Base-by-base conservation (phyloP, 345 rosid species). In the Microthlaspi erraticum region DNA sequence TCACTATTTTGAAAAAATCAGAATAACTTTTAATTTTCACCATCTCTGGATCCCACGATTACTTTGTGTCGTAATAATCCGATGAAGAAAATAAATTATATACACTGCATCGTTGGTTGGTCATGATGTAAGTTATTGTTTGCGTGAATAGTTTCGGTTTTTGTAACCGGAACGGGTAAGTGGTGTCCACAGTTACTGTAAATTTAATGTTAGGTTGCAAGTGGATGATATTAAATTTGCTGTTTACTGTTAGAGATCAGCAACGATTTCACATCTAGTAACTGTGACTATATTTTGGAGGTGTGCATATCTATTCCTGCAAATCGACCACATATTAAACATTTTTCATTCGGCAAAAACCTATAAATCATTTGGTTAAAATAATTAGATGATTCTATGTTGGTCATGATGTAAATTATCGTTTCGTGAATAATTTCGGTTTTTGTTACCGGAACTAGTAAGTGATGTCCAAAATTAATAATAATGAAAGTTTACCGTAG, bases 71-170 rank as follows among this genome's bases (percentile, higher is more conserved):
- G 4, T 46, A 36, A 1, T 34, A 23, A 23, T 23, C 2, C 2
- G 26, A 57, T 56, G 56, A 45, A 37, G 37, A 58, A 45, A 26
- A 31, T 31, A 43, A 43, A 66, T 26, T 20, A 23, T 51, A 7
- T 38, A 43, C 12, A 41, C 2, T 18, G 34, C 16, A 67, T 67
- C n/a, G 53, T 67, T 42, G 33, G 41, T 34, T 34, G 57, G 56
- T 44, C 23, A 38, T 16, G 8, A 17, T 53, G 20, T 32, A 32
- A 8, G 18, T 18, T 12, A 33, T 53, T 19, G 44, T 34, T 68
- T 57, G 48, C 38, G 45, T 45, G 26, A 57, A 50, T 50, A 37
- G 19, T 50, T 36, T 49, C 45, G 36, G 46, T n/a, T 48, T 48
- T 20, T 3, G 45, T 48, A 48, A 33, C 33, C 19, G 10, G 34